phyloP scores from a whole-genome alignment of 139 green algal species.

The Tetradesmus obliquus region DNA sequence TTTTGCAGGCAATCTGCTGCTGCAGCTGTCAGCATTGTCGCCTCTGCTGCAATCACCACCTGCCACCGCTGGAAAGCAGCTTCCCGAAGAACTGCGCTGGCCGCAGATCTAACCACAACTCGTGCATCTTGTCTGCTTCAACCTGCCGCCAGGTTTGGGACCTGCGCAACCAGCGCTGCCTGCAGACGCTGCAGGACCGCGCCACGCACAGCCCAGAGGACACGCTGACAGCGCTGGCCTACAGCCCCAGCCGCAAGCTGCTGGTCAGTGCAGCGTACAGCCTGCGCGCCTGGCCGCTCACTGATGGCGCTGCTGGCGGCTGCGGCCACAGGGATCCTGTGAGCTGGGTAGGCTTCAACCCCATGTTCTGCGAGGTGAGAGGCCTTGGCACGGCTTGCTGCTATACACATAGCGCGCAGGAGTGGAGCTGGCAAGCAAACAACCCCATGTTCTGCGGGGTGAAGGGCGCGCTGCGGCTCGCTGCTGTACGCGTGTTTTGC shows the following conservation, averaged over 20 bases:
- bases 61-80: background rate
- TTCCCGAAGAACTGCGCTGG: background rate
- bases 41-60: background rate
- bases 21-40: background rate
- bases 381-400: too few relatives aligned
- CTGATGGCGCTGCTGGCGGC: background rate
- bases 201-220: background rate
- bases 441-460: too few relatives aligned
- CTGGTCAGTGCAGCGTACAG: background rate
- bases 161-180: constrained; percentile 39
- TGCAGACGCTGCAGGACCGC: constrained; percentile 29
- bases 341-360: constrained; percentile 35
- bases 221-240: constrained; percentile 3
- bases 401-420: background rate
- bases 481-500: background rate
- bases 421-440: background rate
- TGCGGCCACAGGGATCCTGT: constrained; percentile 29
- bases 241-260: background rate
- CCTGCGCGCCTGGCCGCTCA: constrained; percentile 11
- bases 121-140: background rate
- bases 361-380: constrained; percentile 24
- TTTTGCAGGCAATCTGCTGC: background rate
- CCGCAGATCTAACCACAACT: background rate
- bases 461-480: background rate
- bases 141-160: constrained; percentile 21